Evolutionary conservation across 192 early-diverging fungal genomes (phyloP).

Genomic region (Umbelopsis vinacea): DNA sequence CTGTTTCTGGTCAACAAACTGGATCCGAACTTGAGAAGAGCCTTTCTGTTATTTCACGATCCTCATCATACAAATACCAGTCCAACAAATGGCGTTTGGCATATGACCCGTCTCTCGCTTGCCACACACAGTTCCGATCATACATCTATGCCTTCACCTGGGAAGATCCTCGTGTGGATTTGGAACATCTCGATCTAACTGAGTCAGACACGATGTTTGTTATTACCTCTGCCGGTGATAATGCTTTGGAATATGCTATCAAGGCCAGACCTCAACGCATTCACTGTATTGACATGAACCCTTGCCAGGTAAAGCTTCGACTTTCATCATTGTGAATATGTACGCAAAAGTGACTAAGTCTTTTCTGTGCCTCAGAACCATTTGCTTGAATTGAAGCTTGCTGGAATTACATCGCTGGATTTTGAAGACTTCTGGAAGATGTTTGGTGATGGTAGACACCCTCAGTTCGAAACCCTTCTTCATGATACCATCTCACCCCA

Average conservation of each 20-base stretch:
- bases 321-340: not conserved
- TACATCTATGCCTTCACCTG: slow-evolving; percentile 90
- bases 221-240: slow-evolving; percentile 85
- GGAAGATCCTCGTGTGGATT: slow-evolving; percentile 81
- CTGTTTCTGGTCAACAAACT: slow-evolving; percentile 16
- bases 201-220: slow-evolving; percentile 74
- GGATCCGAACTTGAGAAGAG: not conserved
- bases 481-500: slow-evolving; percentile 71
- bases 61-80: slow-evolving; percentile 36
- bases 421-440: slow-evolving; percentile 77
- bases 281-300: slow-evolving; percentile 87
- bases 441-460: slow-evolving; percentile 73
- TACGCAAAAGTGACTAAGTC: not conserved
- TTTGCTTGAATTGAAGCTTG: slow-evolving; percentile 85
- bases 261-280: slow-evolving; percentile 69
- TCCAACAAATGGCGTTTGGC: slow-evolving; percentile 51
- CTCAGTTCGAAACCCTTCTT: slow-evolving; percentile 64
- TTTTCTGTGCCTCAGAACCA: slow-evolving; percentile 58
- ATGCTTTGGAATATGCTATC: slow-evolving; percentile 77
- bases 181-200: slow-evolving; percentile 68
- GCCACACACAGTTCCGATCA: slow-evolving; percentile 74
- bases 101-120: slow-evolving; percentile 56
- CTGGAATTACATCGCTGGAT: slow-evolving; percentile 61
- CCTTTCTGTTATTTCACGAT: not conserved
- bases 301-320: slow-evolving; percentile 70